Conservation (phyloP, 768 basidiomycete genomes). For the Tulasnella sp. region DNA sequence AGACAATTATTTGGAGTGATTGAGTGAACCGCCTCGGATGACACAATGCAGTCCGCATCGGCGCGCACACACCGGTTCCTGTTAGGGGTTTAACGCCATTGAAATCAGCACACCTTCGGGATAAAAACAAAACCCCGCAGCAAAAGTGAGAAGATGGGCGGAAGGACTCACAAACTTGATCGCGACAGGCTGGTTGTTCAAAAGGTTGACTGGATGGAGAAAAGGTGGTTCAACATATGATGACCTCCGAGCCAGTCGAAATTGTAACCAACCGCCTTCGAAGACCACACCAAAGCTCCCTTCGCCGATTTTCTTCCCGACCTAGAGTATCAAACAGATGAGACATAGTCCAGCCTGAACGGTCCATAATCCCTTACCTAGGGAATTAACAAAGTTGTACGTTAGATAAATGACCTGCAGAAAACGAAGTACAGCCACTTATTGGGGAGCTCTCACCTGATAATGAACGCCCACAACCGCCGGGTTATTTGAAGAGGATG, state of each 20-base stretch:
- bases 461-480: constrained; percentile 16
- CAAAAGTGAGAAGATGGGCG: constrained; percentile 14
- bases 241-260: not conserved
- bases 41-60: not conserved
- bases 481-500: constrained; percentile 12
- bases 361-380: no score
- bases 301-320: constrained; percentile 98
- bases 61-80: constrained; percentile 11
- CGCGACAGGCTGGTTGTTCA: constrained; percentile 97
- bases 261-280: constrained; percentile 29
- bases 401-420: no score
- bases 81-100: not conserved
- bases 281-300: constrained; percentile 81
- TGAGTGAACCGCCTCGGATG: not conserved
- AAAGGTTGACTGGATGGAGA: constrained; percentile 70
- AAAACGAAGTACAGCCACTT: no score
- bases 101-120: not conserved
- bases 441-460: not conserved
- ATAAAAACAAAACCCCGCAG: constrained; percentile 8
- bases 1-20: not conserved
- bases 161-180: constrained; percentile 91
- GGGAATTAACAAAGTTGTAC: no score
- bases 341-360: no score
- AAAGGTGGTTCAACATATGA: not conserved
- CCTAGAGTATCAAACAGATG: constrained; percentile 71